Evolutionary conservation across 2,329 filamentous ascomycete species (phyloP), one percentile per base, ranked within the genome.

Genomic region (Rhynchosporium agropyri): DNA sequence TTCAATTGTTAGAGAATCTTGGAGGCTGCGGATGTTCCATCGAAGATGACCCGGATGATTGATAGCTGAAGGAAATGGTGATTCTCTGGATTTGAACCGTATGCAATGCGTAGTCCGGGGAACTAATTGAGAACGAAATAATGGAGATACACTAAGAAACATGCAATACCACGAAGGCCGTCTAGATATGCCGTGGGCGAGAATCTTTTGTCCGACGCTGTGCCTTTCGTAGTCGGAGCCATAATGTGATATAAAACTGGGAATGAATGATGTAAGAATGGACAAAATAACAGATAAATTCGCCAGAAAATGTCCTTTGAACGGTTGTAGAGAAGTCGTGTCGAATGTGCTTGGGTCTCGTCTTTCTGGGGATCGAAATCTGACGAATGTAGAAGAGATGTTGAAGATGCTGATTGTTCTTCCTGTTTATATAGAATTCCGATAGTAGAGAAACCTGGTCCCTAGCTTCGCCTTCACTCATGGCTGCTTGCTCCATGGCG

Each of bases 171-270:
- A 12, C 79, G 78, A 36, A 81, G 72, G 40, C 79, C 79, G 66
- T 81, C 78, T 54, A 81, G 76, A 64, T 79, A 80, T 2, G 79
- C 77, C 0, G 79, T 80, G 50, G 76, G 72, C 63, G 67, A 76
- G 3, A 65, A 10, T 61, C 64, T 65, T 20, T 51, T 15, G n/a
- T 49, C 56, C n/a, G 33, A 15, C 13, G 8, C 42, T 26, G 20
- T 10, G 8, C 40, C 45, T 26, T 40, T 49, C 15, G 28, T 28
- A 2, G 45, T 26, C 8, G 56, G 56, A 48, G 45, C 15, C 43
- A 48, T 36, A 58, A 15, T n/a, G 45, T 5, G 43, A 42, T 0
- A 58, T 36, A 15, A 58, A 58, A n/a, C 29, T 38, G 29, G 56
- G 56, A 28, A 49, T 26, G 4, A 58, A 36, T 36, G 56, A 36